These are phyloP conservation scores for Aureobasidium sp. DNA, from an alignment of 2,329 filamentous ascomycete species.

Conservation along the genomic window DNA sequence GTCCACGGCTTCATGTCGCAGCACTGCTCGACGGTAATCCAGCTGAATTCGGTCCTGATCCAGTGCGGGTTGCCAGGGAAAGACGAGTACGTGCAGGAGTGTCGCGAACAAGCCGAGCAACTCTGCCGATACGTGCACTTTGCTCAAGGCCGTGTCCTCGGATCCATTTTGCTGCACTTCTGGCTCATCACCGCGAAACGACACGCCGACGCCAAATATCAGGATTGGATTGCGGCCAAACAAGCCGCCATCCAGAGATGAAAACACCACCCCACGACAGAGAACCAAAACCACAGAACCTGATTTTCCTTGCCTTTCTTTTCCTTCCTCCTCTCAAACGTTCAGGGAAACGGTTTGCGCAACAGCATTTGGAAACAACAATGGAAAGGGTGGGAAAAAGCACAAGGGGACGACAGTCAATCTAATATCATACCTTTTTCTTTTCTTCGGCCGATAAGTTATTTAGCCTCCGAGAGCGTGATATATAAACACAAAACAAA, in stretches of 20 bases:
- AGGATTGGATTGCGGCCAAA: constrained; percentile 1
- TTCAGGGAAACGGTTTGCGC: not conserved
- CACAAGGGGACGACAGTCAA: not conserved
- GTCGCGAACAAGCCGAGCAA: not conserved
- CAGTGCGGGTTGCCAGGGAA: not conserved
- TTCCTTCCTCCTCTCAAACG: too few species aligned
- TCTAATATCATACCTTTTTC: not conserved
- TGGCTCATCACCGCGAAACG: constrained; percentile 6
- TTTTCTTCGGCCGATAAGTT: not conserved
- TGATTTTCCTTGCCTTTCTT: not conserved
- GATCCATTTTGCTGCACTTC: constrained; percentile 5
- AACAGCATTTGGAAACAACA: not conserved
- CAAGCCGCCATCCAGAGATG: not conserved
- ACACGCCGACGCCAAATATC: not conserved
- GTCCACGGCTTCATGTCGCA: constrained; percentile 10
- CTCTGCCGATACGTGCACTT: not conserved
- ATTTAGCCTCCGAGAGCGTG: not conserved
- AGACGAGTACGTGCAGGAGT: not conserved
- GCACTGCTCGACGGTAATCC: constrained; percentile 2
- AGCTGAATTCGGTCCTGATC: constrained; percentile 2
- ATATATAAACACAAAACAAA: not conserved
- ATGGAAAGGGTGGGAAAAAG: not conserved
- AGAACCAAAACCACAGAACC: not conserved
- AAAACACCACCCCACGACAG: not conserved
- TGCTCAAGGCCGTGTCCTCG: not conserved